Conservation (phyloP, 2,329 filamentous ascomycete species). For the Pyrenophora tritici-repentis region DNA sequence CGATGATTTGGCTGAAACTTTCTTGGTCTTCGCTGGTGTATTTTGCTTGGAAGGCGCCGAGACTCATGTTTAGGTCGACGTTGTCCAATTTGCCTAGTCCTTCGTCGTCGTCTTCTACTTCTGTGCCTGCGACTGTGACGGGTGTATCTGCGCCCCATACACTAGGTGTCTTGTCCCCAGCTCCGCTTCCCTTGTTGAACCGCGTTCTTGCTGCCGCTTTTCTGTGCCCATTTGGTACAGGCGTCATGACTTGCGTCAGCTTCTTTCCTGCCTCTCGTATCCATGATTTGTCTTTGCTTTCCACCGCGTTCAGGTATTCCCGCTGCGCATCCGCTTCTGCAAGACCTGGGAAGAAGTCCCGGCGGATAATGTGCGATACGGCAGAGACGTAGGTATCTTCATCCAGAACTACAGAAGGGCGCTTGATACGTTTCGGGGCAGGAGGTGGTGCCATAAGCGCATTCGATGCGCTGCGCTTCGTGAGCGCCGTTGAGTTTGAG, state of each 20-base stretch:
- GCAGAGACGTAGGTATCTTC: conserved; percentile 93
- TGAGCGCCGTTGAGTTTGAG: conserved; percentile 62
- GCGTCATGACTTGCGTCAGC: conserved; percentile 76
- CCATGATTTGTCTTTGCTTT: conserved; percentile 84
- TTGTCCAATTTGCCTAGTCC: conserved; percentile 52
- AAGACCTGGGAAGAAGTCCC: conserved; percentile 95
- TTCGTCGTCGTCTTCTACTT: conserved; percentile 33
- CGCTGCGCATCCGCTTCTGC: conserved; percentile 84
- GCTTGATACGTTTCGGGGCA: conserved; percentile 84
- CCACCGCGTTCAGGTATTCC: conserved; percentile 89
- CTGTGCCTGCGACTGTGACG: conserved; percentile 57
- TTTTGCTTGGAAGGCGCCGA: conserved; percentile 84
- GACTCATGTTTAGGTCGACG: conserved; percentile 76
- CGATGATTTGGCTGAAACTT: conserved; percentile 89
- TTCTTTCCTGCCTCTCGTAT: conserved; percentile 76
- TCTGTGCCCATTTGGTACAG: conserved; percentile 59
- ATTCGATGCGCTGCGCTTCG: conserved; percentile 67
- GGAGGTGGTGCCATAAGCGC: conserved; percentile 89
- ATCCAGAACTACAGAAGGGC: conserved; percentile 84
- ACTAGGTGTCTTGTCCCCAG: conserved; percentile 63
- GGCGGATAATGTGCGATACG: conserved; percentile 89
- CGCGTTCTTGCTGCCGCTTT: conserved; percentile 39
- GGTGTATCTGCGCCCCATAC: conserved; percentile 74
- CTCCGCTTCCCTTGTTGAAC: conserved; percentile 21
- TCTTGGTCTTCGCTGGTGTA: conserved; percentile 99